Conservation (phyloP, 2,329 filamentous ascomycete genomes). For the Pezicula rhizophila region DNA sequence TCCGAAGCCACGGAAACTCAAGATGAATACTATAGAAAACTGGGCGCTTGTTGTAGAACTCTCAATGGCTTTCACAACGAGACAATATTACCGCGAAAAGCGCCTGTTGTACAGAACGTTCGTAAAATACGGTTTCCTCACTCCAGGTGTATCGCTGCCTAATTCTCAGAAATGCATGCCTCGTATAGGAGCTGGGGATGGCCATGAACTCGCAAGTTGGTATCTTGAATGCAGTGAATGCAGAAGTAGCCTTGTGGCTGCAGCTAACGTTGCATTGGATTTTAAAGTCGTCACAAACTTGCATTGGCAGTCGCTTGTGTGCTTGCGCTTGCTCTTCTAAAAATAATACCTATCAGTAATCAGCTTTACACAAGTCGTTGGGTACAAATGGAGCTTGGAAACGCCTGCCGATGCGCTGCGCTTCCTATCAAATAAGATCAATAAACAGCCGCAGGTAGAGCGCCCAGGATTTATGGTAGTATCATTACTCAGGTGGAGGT, state of each 20-base stretch:
- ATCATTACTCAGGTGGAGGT: background rate
- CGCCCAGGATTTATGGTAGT: background rate
- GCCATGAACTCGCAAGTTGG: too few species aligned
- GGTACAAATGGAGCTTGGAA: background rate
- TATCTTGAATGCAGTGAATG: too few species aligned
- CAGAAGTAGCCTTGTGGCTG: background rate
- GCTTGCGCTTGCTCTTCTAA: background rate
- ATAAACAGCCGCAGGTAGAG: background rate
- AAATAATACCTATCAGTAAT: background rate
- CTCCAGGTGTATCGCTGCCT: too few species aligned
- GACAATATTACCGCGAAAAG: too few species aligned
- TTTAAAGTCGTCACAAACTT: background rate
- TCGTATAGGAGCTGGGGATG: too few species aligned
- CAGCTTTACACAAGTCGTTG: background rate
- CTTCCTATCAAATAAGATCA: background rate
- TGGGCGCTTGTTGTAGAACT: too few species aligned
- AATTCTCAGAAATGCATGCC: too few species aligned
- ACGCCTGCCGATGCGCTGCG: background rate
- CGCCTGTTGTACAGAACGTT: too few species aligned
- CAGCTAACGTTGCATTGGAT: background rate
- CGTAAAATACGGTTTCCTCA: too few species aligned
- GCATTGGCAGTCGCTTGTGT: background rate
- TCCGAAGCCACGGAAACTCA: too few species aligned
- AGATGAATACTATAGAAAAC: too few species aligned
- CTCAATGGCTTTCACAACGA: too few species aligned